Evolutionary conservation across 2,329 filamentous ascomycete genomes (phyloP), one percentile per base, ranked within the genome.

Genomic region (Verruconis gallopava): DNA sequence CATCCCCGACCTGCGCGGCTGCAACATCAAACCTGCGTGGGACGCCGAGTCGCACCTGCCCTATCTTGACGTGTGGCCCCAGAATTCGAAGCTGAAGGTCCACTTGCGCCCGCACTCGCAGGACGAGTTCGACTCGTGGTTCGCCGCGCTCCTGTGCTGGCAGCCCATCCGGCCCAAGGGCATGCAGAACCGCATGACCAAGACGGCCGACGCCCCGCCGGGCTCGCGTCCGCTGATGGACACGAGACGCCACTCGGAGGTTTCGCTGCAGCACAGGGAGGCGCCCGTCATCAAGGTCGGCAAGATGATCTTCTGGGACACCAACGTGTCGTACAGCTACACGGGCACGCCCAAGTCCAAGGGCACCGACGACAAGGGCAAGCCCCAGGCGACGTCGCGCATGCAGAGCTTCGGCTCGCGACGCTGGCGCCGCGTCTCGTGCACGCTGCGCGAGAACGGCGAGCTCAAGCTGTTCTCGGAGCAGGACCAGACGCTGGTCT

Each of bases 381-480:
- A 71, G 19, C 66, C 72, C 11, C 70, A 68, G 19, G 68, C 67
- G 4, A n/a, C n/a, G n/a, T 69, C 72, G 51, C 66, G 69, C 44
- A 65, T 75, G 50, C 70, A 75, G 52, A 72, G 69, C 50, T 65
- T 71, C 28, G 64, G 72, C 40, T 71, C 71, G 36, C 66, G 69
- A n/a, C 73, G 80, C 9, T 96, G 91, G 91, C 77, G 83, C 52
- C 76, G 76, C 48, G 85, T 96, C 3, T 95, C 86, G 21, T 95
- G 88, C 59, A 93, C 91, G 14, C 68, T 98, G 18, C 84, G 93
- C 50, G 91, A 96, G 55, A 94, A 94, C 52, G 91, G 91, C 44
- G 85, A 93, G 55, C 80, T 98, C 56, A 93, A 89, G 54, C 72
- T 98, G 9, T 80, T 91, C 59, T 82, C 82, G 1, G 89, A 95